Evolutionary conservation across 2,329 filamentous ascomycete genomes (phyloP).

Genomic region (Fusarium pseudograminearum): DNA sequence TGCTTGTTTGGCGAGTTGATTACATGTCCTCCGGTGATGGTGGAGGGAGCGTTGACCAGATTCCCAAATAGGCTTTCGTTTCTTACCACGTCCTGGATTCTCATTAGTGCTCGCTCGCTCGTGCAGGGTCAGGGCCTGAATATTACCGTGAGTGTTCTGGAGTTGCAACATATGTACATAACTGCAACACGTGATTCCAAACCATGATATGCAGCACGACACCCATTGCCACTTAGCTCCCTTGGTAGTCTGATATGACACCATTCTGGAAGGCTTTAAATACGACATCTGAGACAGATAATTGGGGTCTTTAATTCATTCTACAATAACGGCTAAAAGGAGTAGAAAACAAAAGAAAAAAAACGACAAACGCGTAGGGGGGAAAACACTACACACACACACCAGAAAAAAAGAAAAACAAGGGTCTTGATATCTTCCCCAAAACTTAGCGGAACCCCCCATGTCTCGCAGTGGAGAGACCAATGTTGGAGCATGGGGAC

Average conservation of each 20-base stretch:
- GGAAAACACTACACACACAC: not conserved
- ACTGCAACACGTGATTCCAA: slow-evolving; percentile 3
- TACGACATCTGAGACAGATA: not conserved
- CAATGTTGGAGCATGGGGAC: slow-evolving; percentile 44
- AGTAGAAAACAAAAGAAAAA: not conserved
- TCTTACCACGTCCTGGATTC: slow-evolving; percentile 35
- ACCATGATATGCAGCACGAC: not conserved
- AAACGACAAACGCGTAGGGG: not conserved
- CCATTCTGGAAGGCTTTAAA: not conserved
- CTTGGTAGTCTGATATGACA: not conserved
- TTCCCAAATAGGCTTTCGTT: slow-evolving; percentile 30
- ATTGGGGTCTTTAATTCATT: not conserved
- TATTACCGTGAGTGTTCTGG: slow-evolving; percentile 20
- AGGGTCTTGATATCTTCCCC: slow-evolving; percentile 42
- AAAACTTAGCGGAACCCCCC: slow-evolving; percentile 37
- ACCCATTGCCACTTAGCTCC: not conserved
- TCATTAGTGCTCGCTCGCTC: slow-evolving; percentile 26
- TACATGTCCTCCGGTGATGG: slow-evolving; percentile 6
- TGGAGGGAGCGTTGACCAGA: slow-evolving; percentile 22
- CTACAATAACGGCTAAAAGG: not conserved
- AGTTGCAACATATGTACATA: slow-evolving; percentile 22
- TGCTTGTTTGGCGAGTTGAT: slow-evolving; percentile 28
- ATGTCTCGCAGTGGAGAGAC: slow-evolving; percentile 42
- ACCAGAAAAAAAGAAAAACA: slow-evolving; percentile 32
- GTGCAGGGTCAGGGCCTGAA: slow-evolving; percentile 24